Base-by-base conservation (phyloP, 257 asterid species). In the Penstemon barbatus region DNA sequence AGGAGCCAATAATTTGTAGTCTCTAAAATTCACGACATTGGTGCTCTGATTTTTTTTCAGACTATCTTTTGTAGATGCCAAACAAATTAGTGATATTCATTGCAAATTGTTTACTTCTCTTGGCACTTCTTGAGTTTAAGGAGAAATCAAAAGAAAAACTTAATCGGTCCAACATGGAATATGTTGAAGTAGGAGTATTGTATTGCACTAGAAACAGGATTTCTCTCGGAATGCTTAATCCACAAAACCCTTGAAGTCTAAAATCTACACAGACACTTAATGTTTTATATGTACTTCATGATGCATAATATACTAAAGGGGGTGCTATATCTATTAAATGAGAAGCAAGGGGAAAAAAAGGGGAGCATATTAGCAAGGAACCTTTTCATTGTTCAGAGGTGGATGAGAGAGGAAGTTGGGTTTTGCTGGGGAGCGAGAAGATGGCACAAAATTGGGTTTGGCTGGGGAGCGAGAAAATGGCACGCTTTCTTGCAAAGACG, bases 401-500 rank as follows among this genome's bases (percentile, higher is more conserved):
- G 79, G 70, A 12, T 49, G 70, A 50, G 80, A 55, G 36, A 66
- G 70, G 46, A 61, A 72, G 19, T 72, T 10, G 52, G 81, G 80
- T 68, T 78, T 75, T 52, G 76, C 82, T 5, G 84, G 80, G 57
- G 85, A 79, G 49, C 79, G 79, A 44, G 63, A 77, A 59, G 74
- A 49, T 12, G 78, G 80, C 65, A 75, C 69, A 61, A 15, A 25
- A 25, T 25, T 5, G 49, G 84, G 81, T 73, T 80, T 78, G 66
- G 79, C 82, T 7, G 86, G 83, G 58, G 84, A 77, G 50, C 77
- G 75, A 49, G 65, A 77, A 62, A 74, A 50, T n/a, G 81, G 78
- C 71, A 75, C 70, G 4, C 19, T 58, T 43, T 25, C 33, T 25
- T 48, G 65, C 5, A 6, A 60, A 41, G 65, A 19, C 61, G 37